phyloP scores from a whole-genome alignment of 257 asterid genomes.

The Henckelia pumila region DNA sequence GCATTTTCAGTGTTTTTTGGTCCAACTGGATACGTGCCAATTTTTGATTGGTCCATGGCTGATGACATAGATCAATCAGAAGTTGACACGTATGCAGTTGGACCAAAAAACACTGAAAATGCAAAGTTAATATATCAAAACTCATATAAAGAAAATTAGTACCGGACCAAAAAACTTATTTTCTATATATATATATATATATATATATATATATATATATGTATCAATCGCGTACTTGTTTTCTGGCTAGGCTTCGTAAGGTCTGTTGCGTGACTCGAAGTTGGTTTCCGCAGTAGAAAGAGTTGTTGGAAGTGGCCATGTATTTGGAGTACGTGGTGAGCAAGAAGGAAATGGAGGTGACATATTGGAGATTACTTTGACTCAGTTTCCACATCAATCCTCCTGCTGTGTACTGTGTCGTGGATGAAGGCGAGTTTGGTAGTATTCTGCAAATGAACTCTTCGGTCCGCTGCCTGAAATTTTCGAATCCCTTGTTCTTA shows the following conservation, averaged over 20 bases:
- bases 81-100: too few relatives aligned
- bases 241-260: slow-evolving; percentile 46
- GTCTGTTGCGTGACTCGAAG: slow-evolving; percentile 36
- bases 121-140: too few relatives aligned
- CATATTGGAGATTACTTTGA: slow-evolving; percentile 72
- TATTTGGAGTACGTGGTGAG: slow-evolving; percentile 81
- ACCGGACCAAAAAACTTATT: too few relatives aligned
- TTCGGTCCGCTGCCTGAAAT: slow-evolving; percentile 55
- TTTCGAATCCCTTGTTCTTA: slow-evolving; percentile 38
- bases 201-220: too few relatives aligned
- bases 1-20: too few relatives aligned
- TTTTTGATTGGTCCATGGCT: too few relatives aligned
- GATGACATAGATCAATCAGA: too few relatives aligned
- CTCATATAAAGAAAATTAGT: too few relatives aligned
- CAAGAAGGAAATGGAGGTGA: slow-evolving; percentile 66
- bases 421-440: slow-evolving; percentile 71
- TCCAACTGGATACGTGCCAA: too few relatives aligned
- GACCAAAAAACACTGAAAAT: too few relatives aligned
- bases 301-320: slow-evolving; percentile 56
- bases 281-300: slow-evolving; percentile 55
- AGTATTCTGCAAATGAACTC: slow-evolving; percentile 67
- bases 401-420: slow-evolving; percentile 72
- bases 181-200: too few relatives aligned
- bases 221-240: slow-evolving; percentile 40
- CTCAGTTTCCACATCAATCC: slow-evolving; percentile 69